These are phyloP conservation scores for Guyanaporus albipodus DNA, from an alignment of 768 basidiomycete genomes.

Conservation along the genomic window DNA sequence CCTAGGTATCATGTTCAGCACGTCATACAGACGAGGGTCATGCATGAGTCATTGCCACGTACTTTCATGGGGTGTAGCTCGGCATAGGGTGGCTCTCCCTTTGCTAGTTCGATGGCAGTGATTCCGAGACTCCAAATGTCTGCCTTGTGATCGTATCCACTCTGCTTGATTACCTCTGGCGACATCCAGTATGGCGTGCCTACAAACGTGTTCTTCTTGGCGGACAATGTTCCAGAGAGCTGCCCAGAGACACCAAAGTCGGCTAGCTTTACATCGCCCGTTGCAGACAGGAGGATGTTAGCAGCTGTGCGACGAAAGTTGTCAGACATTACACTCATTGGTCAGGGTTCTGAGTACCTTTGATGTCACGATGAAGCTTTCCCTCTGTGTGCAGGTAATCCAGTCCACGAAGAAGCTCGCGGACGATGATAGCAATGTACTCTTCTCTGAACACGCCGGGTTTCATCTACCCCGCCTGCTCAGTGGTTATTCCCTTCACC, in stretches of 20 bases:
- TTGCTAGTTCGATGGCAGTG: slow-evolving; percentile 95
- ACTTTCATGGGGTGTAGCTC: slow-evolving; percentile 99
- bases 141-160: slow-evolving; percentile 97
- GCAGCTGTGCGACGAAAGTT: slow-evolving; percentile 54
- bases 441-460: slow-evolving; percentile 97
- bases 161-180: slow-evolving; percentile 99
- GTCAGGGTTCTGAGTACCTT: slow-evolving; percentile 52
- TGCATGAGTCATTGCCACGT: slow-evolving; percentile 14
- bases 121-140: slow-evolving; percentile 99
- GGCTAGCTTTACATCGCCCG: slow-evolving; percentile 94
- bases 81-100: slow-evolving; percentile 97
- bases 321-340: not conserved
- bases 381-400: slow-evolving; percentile 96
- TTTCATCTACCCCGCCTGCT: slow-evolving; percentile 73
- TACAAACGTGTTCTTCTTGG: slow-evolving; percentile 98
- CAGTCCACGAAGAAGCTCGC: slow-evolving; percentile 86
- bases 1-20: slow-evolving; percentile 41
- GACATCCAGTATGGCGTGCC: slow-evolving; percentile 99
- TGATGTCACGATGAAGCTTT: slow-evolving; percentile 98
- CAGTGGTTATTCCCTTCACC: slow-evolving; percentile 2
- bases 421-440: slow-evolving; percentile 95
- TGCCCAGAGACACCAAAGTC: slow-evolving; percentile 99
- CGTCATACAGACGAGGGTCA: not conserved
- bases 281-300: slow-evolving; percentile 88
- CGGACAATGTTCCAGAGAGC: slow-evolving; percentile 85